Evolutionary conservation across 2,329 filamentous ascomycete species (phyloP), one percentile per base, ranked within the genome.

Genomic region (Penicillium corylophilum): DNA sequence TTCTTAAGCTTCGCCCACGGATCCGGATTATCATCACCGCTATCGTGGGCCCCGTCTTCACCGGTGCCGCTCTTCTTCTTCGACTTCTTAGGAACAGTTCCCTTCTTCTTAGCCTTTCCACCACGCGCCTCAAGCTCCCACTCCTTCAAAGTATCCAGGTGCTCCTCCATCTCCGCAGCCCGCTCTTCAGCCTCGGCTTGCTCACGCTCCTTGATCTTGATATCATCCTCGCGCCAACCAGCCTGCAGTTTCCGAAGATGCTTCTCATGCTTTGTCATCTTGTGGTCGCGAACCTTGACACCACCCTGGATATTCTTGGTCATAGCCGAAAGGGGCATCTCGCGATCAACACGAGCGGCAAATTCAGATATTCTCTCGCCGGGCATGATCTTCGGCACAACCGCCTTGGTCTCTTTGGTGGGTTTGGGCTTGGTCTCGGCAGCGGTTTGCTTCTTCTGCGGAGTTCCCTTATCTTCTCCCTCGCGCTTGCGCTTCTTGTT

Each of bases 331-430:
- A 99, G 74, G 0, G 93, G 93, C 6, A 97, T 78, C 0, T 89
- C 85, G 44, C 89, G 88, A 67, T 97, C 87, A 6, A 99, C 94
- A 26, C 92, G 85, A 10, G 86, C 83, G 7, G 85, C 78, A 67
- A 95, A 99, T 46, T 95, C 88, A 4, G 87, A 84, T 65, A 97
- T 77, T 46, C 84, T 83, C 71, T 99, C 94, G 46, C 90, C 90
- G 0, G 92, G 91, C 15, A 84, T 81, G 57, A 97, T 96, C 43
- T 82, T 89, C 0, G 85, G 85, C 2, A 79, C 64, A 23, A 54
- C 43, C 29, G 60, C 35, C 28, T 54, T 55, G 16, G 48, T 46
- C 26, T 62, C 47, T 29, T 44, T 51, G 54, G 58, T 28, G 16
- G 51, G 2, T 33, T 53, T 44, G n/a, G 55, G n/a, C 43, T 44